Evolutionary conservation across 1,139 yeast genomes (phyloP), one percentile per base, ranked within the genome.

Genomic region (Kurtzmaniella quercitrusa): DNA sequence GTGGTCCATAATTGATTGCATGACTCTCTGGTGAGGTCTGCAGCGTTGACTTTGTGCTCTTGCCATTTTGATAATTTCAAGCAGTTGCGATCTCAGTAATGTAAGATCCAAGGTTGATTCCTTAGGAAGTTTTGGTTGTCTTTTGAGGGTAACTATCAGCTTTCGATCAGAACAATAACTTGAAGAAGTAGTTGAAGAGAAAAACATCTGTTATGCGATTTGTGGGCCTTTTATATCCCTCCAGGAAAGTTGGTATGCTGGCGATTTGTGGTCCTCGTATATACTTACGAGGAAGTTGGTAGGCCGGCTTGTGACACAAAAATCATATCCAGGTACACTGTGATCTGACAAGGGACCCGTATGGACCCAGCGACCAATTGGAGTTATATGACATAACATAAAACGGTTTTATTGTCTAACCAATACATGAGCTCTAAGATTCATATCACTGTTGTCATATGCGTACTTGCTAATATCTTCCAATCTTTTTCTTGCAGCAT

Each of bases 381-480:
- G n/a, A n/a, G n/a, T n/a, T n/a, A n/a, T n/a, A n/a, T n/a, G n/a
- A n/a, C 12, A 11, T 27, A 27, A 27, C 31, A 27, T 27, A 27
- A 27, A 27, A 27, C 12, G 10, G 3, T 31, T 31, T 31, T 31
- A 31, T 31, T 31, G 12, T 31, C 36, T 31, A 14, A 14, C 10
- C 12, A 31, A 31, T 14, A 31, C 36, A 27, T 5, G 6, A 27
- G 14, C 31, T 27, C 18, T 31, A 31, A 11, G 42, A 51, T 50
- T 72, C 78, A 31, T 73, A 44, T 77, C 83, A 46, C 77, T 79
- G 34, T 57, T 56, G 48, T 79, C 86, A 53, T 81, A 84, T 40
- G 87, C 85, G 46, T 76, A 82, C 63, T 85, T 86, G 63, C 96
- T 75, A 51, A 89, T 89, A 54, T 87, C 95, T 29, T 94, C 95